Percentiles rank a stretch among this genome's conserved stretches.
phyloP scores from a whole-genome alignment of 768 basidiomycete species.

The Lenzites betulinus region DNA sequence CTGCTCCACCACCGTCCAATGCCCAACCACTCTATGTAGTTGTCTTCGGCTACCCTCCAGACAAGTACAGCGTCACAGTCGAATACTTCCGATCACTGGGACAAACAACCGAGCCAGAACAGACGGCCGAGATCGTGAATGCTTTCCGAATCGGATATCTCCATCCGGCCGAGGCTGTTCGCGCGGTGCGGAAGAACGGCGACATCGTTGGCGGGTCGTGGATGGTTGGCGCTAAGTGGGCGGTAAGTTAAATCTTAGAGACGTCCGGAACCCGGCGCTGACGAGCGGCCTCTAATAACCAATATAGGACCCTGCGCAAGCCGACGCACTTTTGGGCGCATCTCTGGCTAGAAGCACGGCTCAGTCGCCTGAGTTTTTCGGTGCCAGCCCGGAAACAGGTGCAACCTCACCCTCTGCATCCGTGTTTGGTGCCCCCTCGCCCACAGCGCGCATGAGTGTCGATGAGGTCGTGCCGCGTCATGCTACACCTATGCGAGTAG shows the following conservation, averaged over 20 bases:
- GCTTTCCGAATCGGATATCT: conserved; percentile 81
- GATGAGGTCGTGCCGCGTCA: conserved; percentile 43
- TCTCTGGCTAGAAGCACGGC: conserved; percentile 27
- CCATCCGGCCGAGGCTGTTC: conserved; percentile 70
- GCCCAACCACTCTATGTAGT: conserved; percentile 61
- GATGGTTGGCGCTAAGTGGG: conserved; percentile 90
- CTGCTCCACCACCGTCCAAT: conserved; percentile 25
- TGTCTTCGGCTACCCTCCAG: conserved; percentile 87
- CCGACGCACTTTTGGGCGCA: conserved; percentile 51
- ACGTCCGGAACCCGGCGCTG: background rate
- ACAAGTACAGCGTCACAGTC: conserved; percentile 69
- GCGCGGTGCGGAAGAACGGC: conserved; percentile 82
- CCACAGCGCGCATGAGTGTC: conserved; percentile 20
- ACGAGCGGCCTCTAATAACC: background rate
- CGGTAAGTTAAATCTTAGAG: conserved; percentile 52
- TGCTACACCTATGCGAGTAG: conserved; percentile 17
- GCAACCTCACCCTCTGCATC: conserved; percentile 31
- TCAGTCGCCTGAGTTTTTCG: conserved; percentile 22
- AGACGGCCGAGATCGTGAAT: conserved; percentile 68
- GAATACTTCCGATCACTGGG: conserved; percentile 80
- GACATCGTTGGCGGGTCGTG: conserved; percentile 72
- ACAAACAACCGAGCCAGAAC: conserved; percentile 66
- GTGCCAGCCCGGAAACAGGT: conserved; percentile 23
- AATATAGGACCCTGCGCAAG: conserved; percentile 60
- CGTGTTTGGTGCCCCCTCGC: conserved; percentile 38